Evolutionary conservation across 2,329 filamentous ascomycete species (phyloP), one percentile per base, ranked within the genome.

Genomic region (Hyphodiscus sp.): DNA sequence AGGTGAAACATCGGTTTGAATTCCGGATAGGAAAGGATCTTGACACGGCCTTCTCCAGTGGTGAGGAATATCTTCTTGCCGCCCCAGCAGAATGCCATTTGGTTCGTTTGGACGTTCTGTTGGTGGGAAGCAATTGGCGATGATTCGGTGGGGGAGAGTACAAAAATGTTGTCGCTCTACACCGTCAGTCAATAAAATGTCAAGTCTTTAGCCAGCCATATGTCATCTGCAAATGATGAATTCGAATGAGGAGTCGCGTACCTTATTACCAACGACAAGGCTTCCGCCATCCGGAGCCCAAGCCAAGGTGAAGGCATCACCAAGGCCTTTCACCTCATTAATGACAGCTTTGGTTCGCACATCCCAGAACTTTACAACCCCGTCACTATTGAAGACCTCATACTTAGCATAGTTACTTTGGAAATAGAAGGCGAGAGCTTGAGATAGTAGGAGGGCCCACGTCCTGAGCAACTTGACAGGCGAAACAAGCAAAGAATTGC

Each of bases 351-450:
- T 89, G 54, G 79, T 86, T 62, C 87, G 76, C 13, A 91, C 86
- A 65, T 92, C 88, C 88, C 88, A 92, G 62, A 92, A 83, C 66
- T 86, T 83, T 56, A 88, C 83, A 30, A 85, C 80, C 1, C 88
- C 88, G 65, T 92, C 88, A 45, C 75, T 79, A 60, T 26, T 4
- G 23, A 26, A 4, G 23, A 26, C 23, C 23, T 26, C 8, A 8
- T 3, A 26, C 8, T 26, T 8, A 26, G 23, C 23, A 26, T 26
- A 8, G 8, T 8, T 26, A 3, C 8, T 26, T 8, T 26, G 8
- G 23, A 26, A 26, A 8, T 26, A 26, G 8, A 8, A 26, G 23
- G 23, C 4, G 23, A 26, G 23, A 3, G 23, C 23, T 26, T 4
- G 23, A 26, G 23, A 26, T 8, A 26, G 23, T 26, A 26, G 3